These are phyloP conservation scores for Rhododendron molle DNA, from an alignment of 148 eudicot genomes.

Conservation along the genomic window DNA sequence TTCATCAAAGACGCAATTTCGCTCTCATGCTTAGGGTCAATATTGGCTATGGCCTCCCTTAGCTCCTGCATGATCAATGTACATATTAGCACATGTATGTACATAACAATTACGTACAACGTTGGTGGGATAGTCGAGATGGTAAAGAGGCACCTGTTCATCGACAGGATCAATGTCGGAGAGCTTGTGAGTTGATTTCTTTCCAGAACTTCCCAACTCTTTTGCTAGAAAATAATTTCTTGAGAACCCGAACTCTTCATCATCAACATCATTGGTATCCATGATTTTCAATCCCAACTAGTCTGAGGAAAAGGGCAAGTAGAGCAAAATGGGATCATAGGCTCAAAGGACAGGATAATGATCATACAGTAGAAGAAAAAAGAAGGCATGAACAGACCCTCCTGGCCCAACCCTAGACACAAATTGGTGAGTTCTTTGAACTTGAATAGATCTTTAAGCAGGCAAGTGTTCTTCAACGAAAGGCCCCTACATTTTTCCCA, in stretches of 20 bases:
- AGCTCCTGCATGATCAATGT: constrained; percentile 48
- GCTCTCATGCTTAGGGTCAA: constrained; percentile 72
- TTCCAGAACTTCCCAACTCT: constrained; percentile 53
- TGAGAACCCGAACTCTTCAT: constrained; percentile 76
- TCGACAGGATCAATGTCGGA: constrained; percentile 71
- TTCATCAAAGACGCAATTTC: constrained; percentile 54
- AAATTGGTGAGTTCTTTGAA: not conserved
- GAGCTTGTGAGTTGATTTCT: constrained; percentile 68
- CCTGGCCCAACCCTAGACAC: not conserved
- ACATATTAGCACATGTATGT: not conserved
- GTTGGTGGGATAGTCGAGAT: not conserved
- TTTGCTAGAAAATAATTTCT: constrained; percentile 86
- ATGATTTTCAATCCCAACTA: not conserved
- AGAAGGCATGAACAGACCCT: too few species aligned
- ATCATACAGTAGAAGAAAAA: not conserved
- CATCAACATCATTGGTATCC: constrained; percentile 61
- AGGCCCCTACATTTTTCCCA: not conserved
- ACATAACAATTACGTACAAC: not conserved
- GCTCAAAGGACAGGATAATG: not conserved
- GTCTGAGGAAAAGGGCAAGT: not conserved
- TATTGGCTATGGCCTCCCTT: constrained; percentile 54
- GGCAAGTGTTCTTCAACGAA: not conserved
- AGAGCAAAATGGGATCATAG: not conserved
- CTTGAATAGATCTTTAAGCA: not conserved
- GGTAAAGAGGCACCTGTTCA: constrained; percentile 51